Conservation (phyloP, 2,329 filamentous ascomycete genomes). For the Aspergillus ruber region DNA sequence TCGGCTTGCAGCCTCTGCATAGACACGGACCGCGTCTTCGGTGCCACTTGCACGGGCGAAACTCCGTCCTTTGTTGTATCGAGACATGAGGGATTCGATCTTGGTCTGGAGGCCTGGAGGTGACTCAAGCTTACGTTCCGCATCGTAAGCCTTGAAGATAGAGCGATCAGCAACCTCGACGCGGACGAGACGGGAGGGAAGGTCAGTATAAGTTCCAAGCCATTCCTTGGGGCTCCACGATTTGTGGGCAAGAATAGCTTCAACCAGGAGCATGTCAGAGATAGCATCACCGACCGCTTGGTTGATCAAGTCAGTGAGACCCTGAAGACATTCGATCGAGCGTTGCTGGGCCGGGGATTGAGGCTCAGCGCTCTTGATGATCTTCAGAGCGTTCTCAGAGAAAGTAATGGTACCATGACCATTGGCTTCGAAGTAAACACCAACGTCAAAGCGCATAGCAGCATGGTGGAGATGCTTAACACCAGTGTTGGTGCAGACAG, state of each 20-base stretch:
- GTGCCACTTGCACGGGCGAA: conserved; percentile 93
- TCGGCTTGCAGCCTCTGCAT: conserved; percentile 85
- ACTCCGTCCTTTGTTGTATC: conserved; percentile 81
- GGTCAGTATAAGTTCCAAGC: conserved; percentile 85
- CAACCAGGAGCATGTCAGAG: conserved; percentile 91
- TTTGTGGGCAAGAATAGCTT: conserved; percentile 94
- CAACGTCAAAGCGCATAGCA: conserved; percentile 89
- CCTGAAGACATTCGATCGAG: conserved; percentile 75
- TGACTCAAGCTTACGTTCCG: conserved; percentile 77
- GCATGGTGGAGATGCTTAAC: conserved; percentile 98
- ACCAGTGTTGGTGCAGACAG: conserved; percentile 88
- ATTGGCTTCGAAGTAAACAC: conserved; percentile 98
- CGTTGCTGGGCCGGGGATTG: conserved; percentile 88
- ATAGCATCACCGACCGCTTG: conserved; percentile 95
- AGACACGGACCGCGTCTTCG: conserved; percentile 92
- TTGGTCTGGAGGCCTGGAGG: conserved; percentile 73
- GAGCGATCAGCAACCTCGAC: conserved; percentile 85
- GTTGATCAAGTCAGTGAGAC: conserved; percentile 88
- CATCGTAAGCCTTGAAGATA: conserved; percentile 84
- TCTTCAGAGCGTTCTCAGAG: conserved; percentile 71
- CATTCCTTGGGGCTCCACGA: conserved; percentile 84
- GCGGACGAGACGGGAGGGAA: conserved; percentile 90
- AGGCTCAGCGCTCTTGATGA: conserved; percentile 72
- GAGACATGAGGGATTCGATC: conserved; percentile 81
- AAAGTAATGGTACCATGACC: conserved; percentile 96